Evolutionary conservation across 1,284 basidiomycete genomes (phyloP), one percentile per base, ranked within the genome.

Genomic region (Cryptococcus jaspeensis): DNA sequence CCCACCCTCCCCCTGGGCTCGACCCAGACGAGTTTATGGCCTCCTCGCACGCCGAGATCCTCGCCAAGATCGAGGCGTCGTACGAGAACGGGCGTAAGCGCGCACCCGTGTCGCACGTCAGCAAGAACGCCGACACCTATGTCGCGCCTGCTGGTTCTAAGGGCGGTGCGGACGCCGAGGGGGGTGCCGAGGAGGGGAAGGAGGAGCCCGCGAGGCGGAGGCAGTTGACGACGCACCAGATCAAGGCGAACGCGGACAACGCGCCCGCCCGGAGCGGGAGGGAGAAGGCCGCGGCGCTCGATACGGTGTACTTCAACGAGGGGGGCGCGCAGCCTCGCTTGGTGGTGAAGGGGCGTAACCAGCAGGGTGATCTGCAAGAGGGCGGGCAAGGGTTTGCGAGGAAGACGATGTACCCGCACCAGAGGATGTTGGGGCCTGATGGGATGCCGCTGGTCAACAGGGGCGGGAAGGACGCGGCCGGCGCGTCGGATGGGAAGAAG

Each of bases 81-180:
- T 77, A 72, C 36, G 70, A 70, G 7, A 68, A 76, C 35, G 73
- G 74, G 22, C 90, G 89, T 78, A 96, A 96, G 77, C 83, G 84
- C 22, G 93, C 91, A 0, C 93, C 93, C 1, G 81, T 82, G 0
- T 92, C 90, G 0, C 85, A 91, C 55, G 93, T 96, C 43, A 82
- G 82, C 36, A 89, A 91, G 76, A 83, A 84, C 52, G 85, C 91
- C 11, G 87, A 92, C 72, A 94, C 92, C 0, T 94, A 86, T 69
- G 81, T 95, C 35, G 59, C 64, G 35, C 73, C 74, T 42, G 60
- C 70, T 13, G 40, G 25, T 13, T n/a, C 43, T 11, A 20, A 45
- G 7, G 35, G 9, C n/a, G 40, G 20, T 25, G 48, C 48, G 6
- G 51, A 54, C 25, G 56, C 56, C 42, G 57, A 64, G 13, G 60